A percentile compares a stretch with the other conserved stretches of the same genome.
Conservation (phyloP, 768 basidiomycete species). For the Pseudohyphozyma bogoriensis region DNA sequence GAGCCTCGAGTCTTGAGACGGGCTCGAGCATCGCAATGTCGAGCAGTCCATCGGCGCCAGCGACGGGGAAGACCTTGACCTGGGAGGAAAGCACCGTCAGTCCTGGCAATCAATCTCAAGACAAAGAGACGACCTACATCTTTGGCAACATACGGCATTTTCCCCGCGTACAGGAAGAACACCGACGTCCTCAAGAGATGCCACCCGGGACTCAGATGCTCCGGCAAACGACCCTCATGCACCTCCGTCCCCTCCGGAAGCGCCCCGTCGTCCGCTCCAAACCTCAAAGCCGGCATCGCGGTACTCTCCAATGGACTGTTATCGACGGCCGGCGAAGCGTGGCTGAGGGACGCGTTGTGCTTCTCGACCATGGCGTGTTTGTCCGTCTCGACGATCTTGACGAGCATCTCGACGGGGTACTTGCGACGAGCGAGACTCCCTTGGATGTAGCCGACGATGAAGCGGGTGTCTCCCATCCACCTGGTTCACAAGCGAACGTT, state of each 20-base stretch:
- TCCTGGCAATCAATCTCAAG: too few species aligned
- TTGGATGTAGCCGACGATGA: conserved; percentile 59
- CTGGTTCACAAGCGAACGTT: too few species aligned
- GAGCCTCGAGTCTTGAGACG: conserved; percentile 13
- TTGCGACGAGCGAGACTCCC: conserved; percentile 53
- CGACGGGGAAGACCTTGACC: conserved; percentile 19
- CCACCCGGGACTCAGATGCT: conserved; percentile 12
- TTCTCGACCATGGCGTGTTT: conserved; percentile 33
- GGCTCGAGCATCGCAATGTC: conserved; percentile 26
- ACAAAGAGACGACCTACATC: conserved; percentile 3
- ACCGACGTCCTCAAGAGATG: conserved; percentile 43
- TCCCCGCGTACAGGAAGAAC: conserved; percentile 74
- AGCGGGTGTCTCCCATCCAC: conserved; percentile 72
- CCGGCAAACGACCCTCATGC: not conserved
- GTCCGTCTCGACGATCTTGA: conserved; percentile 53
- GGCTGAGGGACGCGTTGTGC: conserved; percentile 10
- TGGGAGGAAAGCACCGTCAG: conserved; percentile 37
- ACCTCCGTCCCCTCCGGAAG: conserved; percentile 46
- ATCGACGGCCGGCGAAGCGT: not conserved
- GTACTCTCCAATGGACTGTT: not conserved
- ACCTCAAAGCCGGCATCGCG: too few species aligned
- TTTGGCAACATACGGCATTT: conserved; percentile 62
- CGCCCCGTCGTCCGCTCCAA: conserved; percentile 39
- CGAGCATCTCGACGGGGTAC: conserved; percentile 61
- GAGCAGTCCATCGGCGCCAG: conserved; percentile 11